Evolutionary conservation across 495 filamentous ascomycete genomes (phyloP).

Genomic region (Neurospora cerealis): DNA sequence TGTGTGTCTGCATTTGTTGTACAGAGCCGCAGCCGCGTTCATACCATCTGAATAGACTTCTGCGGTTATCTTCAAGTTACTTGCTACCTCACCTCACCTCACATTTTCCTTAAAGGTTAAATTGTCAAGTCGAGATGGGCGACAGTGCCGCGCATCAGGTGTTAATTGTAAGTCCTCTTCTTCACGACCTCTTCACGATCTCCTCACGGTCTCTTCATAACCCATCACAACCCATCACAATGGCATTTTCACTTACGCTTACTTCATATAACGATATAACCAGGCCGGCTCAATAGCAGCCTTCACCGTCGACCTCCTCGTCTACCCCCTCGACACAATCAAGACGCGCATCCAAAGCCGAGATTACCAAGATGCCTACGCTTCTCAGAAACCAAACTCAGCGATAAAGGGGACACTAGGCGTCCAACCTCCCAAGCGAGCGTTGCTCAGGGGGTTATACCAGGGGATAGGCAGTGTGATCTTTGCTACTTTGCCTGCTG

Average conservation of each 20-base stretch:
- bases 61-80: neutral
- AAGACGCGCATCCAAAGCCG: slow-evolving; percentile 79
- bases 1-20: neutral
- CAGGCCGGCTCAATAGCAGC: slow-evolving; percentile 77
- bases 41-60: neutral
- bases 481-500: slow-evolving; percentile 77
- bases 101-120: neutral
- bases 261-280: neutral
- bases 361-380: slow-evolving; percentile 51
- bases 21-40: neutral
- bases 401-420: slow-evolving; percentile 42
- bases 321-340: slow-evolving; percentile 78
- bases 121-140: neutral
- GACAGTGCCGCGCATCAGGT: neutral
- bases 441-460: slow-evolving; percentile 64
- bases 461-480: slow-evolving; percentile 85
- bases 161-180: neutral
- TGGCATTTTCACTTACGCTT: neutral
- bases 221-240: too few relatives aligned
- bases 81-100: neutral
- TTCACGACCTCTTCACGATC: too few relatives aligned
- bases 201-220: neutral
- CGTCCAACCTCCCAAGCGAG: slow-evolving; percentile 37
- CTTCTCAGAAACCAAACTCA: slow-evolving; percentile 12
- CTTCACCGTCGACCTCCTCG: slow-evolving; percentile 66